phyloP scores from a whole-genome alignment of 306 rosid species.

The Quercus variabilis region DNA sequence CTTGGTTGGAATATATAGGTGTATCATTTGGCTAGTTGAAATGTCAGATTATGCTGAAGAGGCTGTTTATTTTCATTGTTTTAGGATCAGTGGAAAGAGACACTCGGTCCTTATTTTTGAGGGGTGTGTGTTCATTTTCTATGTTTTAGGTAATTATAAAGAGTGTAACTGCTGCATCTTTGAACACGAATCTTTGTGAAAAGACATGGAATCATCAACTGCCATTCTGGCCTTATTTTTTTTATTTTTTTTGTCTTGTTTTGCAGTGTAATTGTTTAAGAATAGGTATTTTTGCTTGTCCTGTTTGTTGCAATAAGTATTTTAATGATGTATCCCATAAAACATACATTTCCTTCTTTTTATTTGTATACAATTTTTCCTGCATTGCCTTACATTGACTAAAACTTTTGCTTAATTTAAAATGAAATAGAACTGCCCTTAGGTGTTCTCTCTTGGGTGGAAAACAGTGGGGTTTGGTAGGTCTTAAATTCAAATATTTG shows the following conservation, averaged over 20 bases:
- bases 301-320: constrained; percentile 9
- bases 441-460: constrained; percentile 8
- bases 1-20: not conserved
- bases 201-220: not conserved
- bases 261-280: not conserved
- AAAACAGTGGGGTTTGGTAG: not conserved
- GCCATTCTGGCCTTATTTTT: not conserved
- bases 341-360: not conserved
- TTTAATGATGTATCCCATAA: constrained; percentile 10
- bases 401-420: constrained; percentile 7
- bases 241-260: not conserved
- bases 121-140: not conserved
- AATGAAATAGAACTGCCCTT: constrained; percentile 5
- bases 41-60: not conserved
- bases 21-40: not conserved
- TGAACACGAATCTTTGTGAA: not conserved
- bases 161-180: not conserved
- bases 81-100: not conserved
- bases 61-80: not conserved
- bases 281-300: constrained; percentile 6
- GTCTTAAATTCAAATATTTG: constrained; percentile 4
- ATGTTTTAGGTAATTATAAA: not conserved
- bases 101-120: not conserved
- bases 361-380: not conserved
- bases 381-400: constrained; percentile 10